These are phyloP conservation scores for Oryza officinalis DNA, from an alignment of 176 grass and related monocot species.

Conservation along the genomic window DNA sequence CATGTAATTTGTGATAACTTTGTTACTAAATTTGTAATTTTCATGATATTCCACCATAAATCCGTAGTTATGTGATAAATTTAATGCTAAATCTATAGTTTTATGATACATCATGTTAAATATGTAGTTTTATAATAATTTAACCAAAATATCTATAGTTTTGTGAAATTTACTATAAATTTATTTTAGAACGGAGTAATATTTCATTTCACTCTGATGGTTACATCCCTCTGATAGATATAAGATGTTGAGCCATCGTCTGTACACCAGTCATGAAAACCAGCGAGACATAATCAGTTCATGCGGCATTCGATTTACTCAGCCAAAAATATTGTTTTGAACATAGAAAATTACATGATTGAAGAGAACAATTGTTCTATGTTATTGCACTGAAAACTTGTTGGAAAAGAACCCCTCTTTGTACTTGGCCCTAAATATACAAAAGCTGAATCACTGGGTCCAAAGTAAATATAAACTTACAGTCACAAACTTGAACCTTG, in stretches of 20 bases:
- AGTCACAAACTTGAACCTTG: constrained; percentile 22
- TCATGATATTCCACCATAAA: too few species aligned
- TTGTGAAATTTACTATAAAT: too few species aligned
- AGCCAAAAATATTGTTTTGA: neutral
- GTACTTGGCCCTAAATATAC: constrained; percentile 4
- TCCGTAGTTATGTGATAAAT: too few species aligned
- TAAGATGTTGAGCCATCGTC: neutral
- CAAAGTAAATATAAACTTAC: constrained; percentile 14
- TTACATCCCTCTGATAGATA: neutral
- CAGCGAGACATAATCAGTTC: neutral
- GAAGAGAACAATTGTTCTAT: neutral
- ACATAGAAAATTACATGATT: neutral
- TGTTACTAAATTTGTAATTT: too few species aligned
- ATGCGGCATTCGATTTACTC: neutral
- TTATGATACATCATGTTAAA: too few species aligned
- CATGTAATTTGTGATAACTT: too few species aligned
- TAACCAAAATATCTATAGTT: too few species aligned
- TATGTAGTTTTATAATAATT: too few species aligned
- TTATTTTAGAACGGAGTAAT: too few species aligned
- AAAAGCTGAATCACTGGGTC: neutral
- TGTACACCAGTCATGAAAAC: neutral
- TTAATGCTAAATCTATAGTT: too few species aligned
- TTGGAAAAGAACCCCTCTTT: neutral
- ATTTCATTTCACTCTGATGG: too few species aligned
- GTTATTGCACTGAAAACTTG: neutral